phyloP scores from a whole-genome alignment of 768 basidiomycete genomes.

The Suillus subalutaceus region DNA sequence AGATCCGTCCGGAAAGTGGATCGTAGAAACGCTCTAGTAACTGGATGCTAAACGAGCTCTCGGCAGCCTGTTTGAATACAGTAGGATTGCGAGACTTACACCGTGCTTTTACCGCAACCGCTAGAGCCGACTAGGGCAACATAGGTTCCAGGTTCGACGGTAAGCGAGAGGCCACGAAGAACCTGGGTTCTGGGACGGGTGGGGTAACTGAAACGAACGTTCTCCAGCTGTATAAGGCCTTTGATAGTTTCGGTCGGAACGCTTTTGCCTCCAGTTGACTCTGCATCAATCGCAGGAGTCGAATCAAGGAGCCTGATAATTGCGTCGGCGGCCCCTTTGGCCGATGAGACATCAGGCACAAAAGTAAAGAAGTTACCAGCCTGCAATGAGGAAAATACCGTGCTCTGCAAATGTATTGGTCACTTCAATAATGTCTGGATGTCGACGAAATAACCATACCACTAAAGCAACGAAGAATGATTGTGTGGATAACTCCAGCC shows the following conservation, averaged over 20 bases:
- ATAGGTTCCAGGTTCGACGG: conserved; percentile 76
- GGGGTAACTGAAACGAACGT: conserved; percentile 89
- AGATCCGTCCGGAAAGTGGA: conserved; percentile 69
- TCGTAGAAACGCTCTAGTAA: conserved; percentile 88
- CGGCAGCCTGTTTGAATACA: background rate
- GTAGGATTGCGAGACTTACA: conserved; percentile 44
- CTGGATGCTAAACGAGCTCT: conserved; percentile 57
- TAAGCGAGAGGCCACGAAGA: conserved; percentile 72
- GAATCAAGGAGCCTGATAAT: conserved; percentile 79
- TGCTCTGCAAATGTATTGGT: conserved; percentile 46
- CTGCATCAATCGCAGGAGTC: conserved; percentile 77
- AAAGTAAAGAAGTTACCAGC: conserved; percentile 84
- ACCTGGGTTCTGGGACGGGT: conserved; percentile 84
- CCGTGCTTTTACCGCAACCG: conserved; percentile 82
- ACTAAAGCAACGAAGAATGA: conserved; percentile 85
- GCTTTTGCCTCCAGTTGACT: conserved; percentile 63
- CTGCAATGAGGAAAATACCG: conserved; percentile 80
- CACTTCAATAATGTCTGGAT: background rate
- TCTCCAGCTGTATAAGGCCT: conserved; percentile 76
- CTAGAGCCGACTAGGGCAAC: conserved; percentile 82
- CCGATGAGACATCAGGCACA: conserved; percentile 88
- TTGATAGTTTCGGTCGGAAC: conserved; percentile 44
- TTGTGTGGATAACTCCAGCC: conserved; percentile 52
- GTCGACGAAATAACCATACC: conserved; percentile 42
- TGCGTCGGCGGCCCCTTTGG: conserved; percentile 73